These are phyloP conservation scores for Isatis tinctoria DNA, from an alignment of 345 rosid species.

Conservation along the genomic window DNA sequence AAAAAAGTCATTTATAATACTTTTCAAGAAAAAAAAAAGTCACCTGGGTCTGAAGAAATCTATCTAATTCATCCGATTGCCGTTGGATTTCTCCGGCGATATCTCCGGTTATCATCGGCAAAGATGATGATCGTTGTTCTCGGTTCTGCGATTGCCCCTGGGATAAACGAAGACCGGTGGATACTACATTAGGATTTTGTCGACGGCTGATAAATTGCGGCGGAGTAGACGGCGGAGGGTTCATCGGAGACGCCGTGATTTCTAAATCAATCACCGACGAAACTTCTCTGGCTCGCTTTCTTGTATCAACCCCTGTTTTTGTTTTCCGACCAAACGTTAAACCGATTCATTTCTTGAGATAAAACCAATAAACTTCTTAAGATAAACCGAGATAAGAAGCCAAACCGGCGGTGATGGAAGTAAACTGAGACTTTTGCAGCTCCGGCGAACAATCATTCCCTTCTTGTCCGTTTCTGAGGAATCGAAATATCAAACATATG, in stretches of 20 bases:
- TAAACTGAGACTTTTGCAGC: constrained; percentile 32
- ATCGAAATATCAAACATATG: background rate
- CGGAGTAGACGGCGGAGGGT: constrained; percentile 22
- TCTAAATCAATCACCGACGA: constrained; percentile 29
- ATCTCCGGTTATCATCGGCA: constrained; percentile 42
- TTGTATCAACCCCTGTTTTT: constrained; percentile 30
- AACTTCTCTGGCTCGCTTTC: constrained; percentile 67
- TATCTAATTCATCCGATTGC: constrained; percentile 73
- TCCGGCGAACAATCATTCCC: constrained; percentile 56
- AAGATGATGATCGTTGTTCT: constrained; percentile 1
- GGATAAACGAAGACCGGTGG: constrained; percentile 49
- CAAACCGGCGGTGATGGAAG: constrained; percentile 21
- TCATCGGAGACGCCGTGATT: constrained; percentile 22
- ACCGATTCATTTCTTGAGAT: background rate
- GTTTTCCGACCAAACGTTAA: background rate
- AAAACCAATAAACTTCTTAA: background rate
- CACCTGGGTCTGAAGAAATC: constrained; percentile 77
- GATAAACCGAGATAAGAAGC: background rate
- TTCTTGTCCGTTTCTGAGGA: constrained; percentile 62
- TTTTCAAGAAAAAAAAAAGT: background rate
- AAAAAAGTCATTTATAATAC: background rate
- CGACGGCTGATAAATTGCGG: constrained; percentile 35
- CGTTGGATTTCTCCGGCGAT: constrained; percentile 56
- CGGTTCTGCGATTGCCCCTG: constrained; percentile 37
- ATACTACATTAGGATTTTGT: constrained; percentile 49